These are phyloP conservation scores for Cladophialophora chaetospira DNA, from an alignment of 2,329 filamentous ascomycete genomes.

Conservation along the genomic window DNA sequence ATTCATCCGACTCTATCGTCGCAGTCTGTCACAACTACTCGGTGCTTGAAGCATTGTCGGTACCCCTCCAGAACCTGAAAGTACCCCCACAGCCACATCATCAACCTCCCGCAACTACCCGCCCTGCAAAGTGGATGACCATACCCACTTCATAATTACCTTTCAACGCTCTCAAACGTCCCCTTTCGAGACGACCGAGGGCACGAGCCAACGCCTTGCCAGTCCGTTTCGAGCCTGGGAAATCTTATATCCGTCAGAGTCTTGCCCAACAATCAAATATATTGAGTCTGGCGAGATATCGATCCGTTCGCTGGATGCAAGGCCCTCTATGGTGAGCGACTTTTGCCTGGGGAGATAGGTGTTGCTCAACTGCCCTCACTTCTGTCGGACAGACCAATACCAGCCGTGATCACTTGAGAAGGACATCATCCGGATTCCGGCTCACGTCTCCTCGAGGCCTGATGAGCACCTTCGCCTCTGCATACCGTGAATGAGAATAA, in stretches of 20 bases:
- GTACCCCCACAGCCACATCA: slow-evolving; percentile 13
- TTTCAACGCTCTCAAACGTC: slow-evolving; percentile 1
- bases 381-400: too few relatives aligned
- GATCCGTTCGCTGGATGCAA: too few relatives aligned
- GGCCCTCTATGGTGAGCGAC: too few relatives aligned
- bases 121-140: background rate
- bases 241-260: too few relatives aligned
- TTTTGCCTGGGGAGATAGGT: too few relatives aligned
- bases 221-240: too few relatives aligned
- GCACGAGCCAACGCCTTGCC: background rate
- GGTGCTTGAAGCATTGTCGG: background rate
- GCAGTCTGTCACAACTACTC: slow-evolving; percentile 1
- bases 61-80: background rate
- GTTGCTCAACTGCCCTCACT: too few relatives aligned
- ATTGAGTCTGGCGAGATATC: too few relatives aligned
- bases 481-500: background rate
- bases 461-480: background rate
- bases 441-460: background rate
- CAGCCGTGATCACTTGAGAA: background rate
- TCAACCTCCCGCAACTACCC: slow-evolving; percentile 9
- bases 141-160: slow-evolving; percentile 2
- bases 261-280: too few relatives aligned
- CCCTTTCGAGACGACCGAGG: background rate
- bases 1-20: background rate
- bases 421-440: background rate